These are phyloP conservation scores for Gossypium stocksii DNA, from an alignment of 345 rosid genomes.

Conservation along the genomic window DNA sequence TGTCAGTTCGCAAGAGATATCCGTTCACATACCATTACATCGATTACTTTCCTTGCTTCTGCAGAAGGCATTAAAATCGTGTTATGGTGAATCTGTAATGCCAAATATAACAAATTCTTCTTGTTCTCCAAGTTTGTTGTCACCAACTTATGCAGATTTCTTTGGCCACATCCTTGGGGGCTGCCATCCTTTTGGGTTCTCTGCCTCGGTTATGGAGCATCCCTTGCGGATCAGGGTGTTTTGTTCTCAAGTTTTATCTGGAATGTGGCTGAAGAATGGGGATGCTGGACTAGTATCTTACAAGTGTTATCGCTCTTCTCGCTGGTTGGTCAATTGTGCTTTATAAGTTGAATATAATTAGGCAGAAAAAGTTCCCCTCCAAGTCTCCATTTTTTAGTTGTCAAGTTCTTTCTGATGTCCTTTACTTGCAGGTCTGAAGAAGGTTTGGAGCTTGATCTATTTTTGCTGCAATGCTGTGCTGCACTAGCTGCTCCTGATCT, in stretches of 20 bases:
- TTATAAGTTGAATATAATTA: neutral
- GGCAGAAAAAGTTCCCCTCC: neutral
- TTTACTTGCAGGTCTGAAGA: slow-evolving; percentile 73
- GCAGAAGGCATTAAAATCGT: slow-evolving; percentile 59
- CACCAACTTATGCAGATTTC: slow-evolving; percentile 42
- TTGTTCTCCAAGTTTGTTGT: slow-evolving; percentile 27
- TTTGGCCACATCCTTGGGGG: slow-evolving; percentile 55
- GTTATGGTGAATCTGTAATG: slow-evolving; percentile 54
- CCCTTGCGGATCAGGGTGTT: slow-evolving; percentile 85
- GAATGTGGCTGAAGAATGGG: slow-evolving; percentile 96
- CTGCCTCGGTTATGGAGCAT: slow-evolving; percentile 86
- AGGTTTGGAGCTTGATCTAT: slow-evolving; percentile 91
- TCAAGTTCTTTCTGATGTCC: slow-evolving; percentile 17
- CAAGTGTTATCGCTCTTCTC: slow-evolving; percentile 79
- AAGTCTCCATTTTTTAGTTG: neutral
- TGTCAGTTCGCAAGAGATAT: slow-evolving; percentile 75
- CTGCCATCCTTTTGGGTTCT: slow-evolving; percentile 75
- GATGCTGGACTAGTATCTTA: slow-evolving; percentile 62
- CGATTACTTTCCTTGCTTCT: slow-evolving; percentile 71
- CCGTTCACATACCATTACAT: slow-evolving; percentile 81
- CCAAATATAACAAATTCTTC: slow-evolving; percentile 18
- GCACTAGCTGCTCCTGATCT: slow-evolving; percentile 90
- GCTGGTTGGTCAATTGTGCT: slow-evolving; percentile 50
- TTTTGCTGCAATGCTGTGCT: slow-evolving; percentile 94
- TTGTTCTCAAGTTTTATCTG: slow-evolving; percentile 83